Evolutionary conservation across 2,329 filamentous ascomycete species (phyloP).

Genomic region (Proliferodiscus dingleyae): DNA sequence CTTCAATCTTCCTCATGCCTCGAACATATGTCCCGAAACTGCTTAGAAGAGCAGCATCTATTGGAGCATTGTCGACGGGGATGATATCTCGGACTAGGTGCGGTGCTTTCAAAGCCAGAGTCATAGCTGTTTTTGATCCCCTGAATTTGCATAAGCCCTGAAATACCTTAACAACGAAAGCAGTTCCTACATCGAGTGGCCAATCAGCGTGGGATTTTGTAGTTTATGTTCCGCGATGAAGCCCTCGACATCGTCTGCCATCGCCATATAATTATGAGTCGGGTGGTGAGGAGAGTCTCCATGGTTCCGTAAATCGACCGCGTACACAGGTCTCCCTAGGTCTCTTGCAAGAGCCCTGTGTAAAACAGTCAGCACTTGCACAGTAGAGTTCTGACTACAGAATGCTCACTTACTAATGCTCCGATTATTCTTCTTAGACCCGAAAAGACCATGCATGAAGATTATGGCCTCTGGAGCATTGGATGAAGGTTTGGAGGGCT

Average conservation of each 20-base stretch:
- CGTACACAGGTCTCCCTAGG: slow-evolving; percentile 74
- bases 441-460: slow-evolving; percentile 89
- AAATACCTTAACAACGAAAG: neutral
- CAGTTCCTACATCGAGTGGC: slow-evolving; percentile 76
- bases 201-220: slow-evolving; percentile 71
- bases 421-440: slow-evolving; percentile 92
- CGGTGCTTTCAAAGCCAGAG: slow-evolving; percentile 69
- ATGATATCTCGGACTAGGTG: slow-evolving; percentile 65
- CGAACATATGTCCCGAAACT: slow-evolving; percentile 77
- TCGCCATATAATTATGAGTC: slow-evolving; percentile 72
- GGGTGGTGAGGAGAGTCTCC: slow-evolving; percentile 78
- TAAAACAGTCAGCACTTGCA: slow-evolving; percentile 8
- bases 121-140: slow-evolving; percentile 92
- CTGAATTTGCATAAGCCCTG: slow-evolving; percentile 35
- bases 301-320: slow-evolving; percentile 87
- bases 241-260: slow-evolving; percentile 76
- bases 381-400: neutral
- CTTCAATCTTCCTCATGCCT: slow-evolving; percentile 79
- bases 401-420: slow-evolving; percentile 78
- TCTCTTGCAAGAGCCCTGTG: slow-evolving; percentile 73
- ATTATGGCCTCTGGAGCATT: slow-evolving; percentile 61
- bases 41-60: slow-evolving; percentile 69
- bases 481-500: slow-evolving; percentile 45
- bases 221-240: slow-evolving; percentile 73
- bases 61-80: slow-evolving; percentile 86